Conservation (phyloP, 768 basidiomycete species). For the Lactifluus subvellereus region DNA sequence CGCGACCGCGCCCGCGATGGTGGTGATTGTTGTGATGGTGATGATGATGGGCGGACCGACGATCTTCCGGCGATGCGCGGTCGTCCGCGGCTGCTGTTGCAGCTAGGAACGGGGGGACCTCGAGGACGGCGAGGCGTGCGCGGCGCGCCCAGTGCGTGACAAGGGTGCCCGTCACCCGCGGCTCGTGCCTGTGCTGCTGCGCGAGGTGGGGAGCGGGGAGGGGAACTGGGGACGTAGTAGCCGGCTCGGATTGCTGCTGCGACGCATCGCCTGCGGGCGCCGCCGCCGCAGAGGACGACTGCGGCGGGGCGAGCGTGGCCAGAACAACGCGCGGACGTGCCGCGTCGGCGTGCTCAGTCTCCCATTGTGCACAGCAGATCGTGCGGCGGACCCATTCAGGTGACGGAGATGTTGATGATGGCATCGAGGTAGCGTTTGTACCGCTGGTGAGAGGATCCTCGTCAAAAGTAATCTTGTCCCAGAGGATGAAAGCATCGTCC, state of each 20-base stretch:
- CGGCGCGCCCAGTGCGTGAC: slow-evolving; percentile 63
- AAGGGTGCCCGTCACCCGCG: slow-evolving; percentile 56
- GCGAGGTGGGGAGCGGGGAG: slow-evolving; percentile 47
- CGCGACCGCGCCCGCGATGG: slow-evolving; percentile 25
- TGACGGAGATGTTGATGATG: slow-evolving; percentile 35
- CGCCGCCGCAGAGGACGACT: neutral
- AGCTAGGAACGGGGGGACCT: slow-evolving; percentile 40
- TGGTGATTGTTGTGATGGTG: slow-evolving; percentile 9
- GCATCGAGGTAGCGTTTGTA: slow-evolving; percentile 25
- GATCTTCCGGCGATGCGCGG: slow-evolving; percentile 30
- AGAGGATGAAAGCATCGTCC: slow-evolving; percentile 76
- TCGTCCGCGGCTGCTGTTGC: slow-evolving; percentile 9
- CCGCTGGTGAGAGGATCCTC: slow-evolving; percentile 23
- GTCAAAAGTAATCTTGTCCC: slow-evolving; percentile 66
- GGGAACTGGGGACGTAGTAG: slow-evolving; percentile 49
- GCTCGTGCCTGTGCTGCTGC: slow-evolving; percentile 51
- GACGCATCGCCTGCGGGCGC: neutral
- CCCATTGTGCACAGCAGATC: slow-evolving; percentile 79
- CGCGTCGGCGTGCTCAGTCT: slow-evolving; percentile 47
- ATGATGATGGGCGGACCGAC: slow-evolving; percentile 19
- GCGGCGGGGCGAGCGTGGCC: slow-evolving; percentile 39
- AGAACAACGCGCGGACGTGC: slow-evolving; percentile 49
- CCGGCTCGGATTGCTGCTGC: slow-evolving; percentile 4
- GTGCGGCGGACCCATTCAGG: slow-evolving; percentile 85
- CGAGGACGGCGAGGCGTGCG: slow-evolving; percentile 52